These are phyloP conservation scores for Fusarium sp. DNA, from an alignment of 2,329 filamentous ascomycete species.

Conservation along the genomic window DNA sequence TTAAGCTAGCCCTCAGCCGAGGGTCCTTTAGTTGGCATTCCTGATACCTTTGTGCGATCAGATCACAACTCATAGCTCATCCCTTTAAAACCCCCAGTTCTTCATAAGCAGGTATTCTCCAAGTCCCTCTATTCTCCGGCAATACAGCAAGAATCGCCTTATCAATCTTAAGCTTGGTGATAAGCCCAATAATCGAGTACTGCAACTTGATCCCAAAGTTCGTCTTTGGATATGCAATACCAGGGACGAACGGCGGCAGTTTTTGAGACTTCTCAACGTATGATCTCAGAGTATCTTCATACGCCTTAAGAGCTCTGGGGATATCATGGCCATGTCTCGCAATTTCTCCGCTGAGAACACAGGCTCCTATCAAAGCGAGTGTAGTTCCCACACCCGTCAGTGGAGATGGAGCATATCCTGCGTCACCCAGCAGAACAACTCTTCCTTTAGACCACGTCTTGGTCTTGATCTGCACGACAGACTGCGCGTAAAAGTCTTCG, in stretches of 20 bases:
- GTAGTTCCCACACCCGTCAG: constrained; percentile 61
- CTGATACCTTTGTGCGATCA: background rate
- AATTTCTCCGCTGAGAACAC: constrained; percentile 61
- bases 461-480: constrained; percentile 55
- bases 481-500: constrained; percentile 57
- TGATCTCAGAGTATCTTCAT: constrained; percentile 54
- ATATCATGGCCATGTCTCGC: constrained; percentile 35
- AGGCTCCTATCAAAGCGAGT: constrained; percentile 57
- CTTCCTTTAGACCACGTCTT: constrained; percentile 47
- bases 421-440: constrained; percentile 61
- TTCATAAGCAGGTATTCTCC: constrained; percentile 26
- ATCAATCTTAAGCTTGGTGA: constrained; percentile 26
- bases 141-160: constrained; percentile 19
- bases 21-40: background rate
- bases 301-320: constrained; percentile 47
- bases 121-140: constrained; percentile 12
- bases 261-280: constrained; percentile 53
- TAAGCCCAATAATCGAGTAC: constrained; percentile 14
- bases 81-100: background rate
- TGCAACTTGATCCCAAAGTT: constrained; percentile 41
- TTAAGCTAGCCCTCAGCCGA: no score
- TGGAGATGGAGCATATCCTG: constrained; percentile 57
- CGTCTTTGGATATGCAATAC: constrained; percentile 42
- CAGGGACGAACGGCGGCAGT: constrained; percentile 41
- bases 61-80: background rate